These are phyloP conservation scores for Babesia sp. DNA, from an alignment of 169 alveolate species.

Conservation along the genomic window DNA sequence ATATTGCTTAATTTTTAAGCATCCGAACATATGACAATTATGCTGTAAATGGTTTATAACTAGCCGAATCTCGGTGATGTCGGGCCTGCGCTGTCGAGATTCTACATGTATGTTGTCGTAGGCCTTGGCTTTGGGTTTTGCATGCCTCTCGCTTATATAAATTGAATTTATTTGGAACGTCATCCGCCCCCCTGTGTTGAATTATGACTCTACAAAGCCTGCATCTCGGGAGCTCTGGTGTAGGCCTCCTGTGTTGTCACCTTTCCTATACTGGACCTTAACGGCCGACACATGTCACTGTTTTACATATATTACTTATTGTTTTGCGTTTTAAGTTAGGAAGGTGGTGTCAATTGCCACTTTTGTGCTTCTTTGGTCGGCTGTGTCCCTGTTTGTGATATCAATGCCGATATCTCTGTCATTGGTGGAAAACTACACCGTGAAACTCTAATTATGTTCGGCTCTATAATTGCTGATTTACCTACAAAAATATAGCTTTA, in stretches of 20 bases:
- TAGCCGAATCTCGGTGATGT: conserved; percentile 2
- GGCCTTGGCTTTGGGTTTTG: background rate
- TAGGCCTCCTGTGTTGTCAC: background rate
- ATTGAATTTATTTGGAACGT: too few relatives aligned
- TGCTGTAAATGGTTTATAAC: background rate
- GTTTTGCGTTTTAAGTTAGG: too few relatives aligned
- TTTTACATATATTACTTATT: too few relatives aligned
- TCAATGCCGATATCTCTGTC: background rate
- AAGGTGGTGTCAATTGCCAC: background rate
- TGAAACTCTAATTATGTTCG: too few relatives aligned
- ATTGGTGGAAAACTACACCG: background rate
- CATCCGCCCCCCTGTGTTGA: too few relatives aligned
- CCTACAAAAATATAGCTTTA: too few relatives aligned
- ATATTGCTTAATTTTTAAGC: background rate
- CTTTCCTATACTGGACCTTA: background rate
- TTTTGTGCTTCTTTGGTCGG: background rate
- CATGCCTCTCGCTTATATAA: background rate
- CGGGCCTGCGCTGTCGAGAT: conserved; percentile 17
- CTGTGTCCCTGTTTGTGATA: background rate
- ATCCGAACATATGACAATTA: background rate
- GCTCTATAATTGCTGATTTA: too few relatives aligned
- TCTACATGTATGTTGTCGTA: conserved; percentile 11
- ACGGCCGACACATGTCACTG: too few relatives aligned
- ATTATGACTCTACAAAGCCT: too few relatives aligned
- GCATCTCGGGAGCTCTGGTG: background rate